Evolutionary conservation across 495 filamentous ascomycete genomes (phyloP).

Genomic region (Sabuloglossum arenarium): DNA sequence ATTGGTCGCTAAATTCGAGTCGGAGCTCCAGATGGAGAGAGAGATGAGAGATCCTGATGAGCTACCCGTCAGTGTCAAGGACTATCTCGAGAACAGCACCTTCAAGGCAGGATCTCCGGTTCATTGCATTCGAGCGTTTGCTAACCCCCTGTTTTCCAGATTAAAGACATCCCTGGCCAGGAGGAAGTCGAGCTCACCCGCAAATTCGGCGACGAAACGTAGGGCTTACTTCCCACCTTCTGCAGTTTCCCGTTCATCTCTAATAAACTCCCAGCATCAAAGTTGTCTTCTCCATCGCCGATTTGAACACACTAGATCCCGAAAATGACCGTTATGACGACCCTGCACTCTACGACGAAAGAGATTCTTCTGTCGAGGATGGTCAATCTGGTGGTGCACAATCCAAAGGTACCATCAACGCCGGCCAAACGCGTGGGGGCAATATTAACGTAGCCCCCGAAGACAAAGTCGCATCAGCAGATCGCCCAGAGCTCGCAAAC

Average conservation of each 20-base stretch:
- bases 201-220: slow-evolving; percentile 77
- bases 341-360: slow-evolving; percentile 26
- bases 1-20: slow-evolving; percentile 45
- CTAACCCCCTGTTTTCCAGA: slow-evolving; percentile 19
- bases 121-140: not conserved
- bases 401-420: slow-evolving; percentile 31
- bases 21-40: slow-evolving; percentile 48
- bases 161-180: slow-evolving; percentile 58
- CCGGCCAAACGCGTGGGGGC: slow-evolving; percentile 24
- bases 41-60: slow-evolving; percentile 33
- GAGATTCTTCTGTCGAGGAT: slow-evolving; percentile 15
- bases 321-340: slow-evolving; percentile 31
- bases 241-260: not conserved
- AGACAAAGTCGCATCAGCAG: slow-evolving; percentile 34
- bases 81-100: slow-evolving; percentile 48
- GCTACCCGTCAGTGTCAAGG: slow-evolving; percentile 39
- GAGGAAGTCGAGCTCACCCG: slow-evolving; percentile 74
- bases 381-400: slow-evolving; percentile 30
- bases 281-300: slow-evolving; percentile 81
- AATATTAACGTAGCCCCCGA: slow-evolving; percentile 34
- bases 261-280: slow-evolving; percentile 41
- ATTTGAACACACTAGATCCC: slow-evolving; percentile 54
- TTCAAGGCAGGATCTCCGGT: slow-evolving; percentile 24
- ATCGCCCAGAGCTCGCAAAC: slow-evolving; percentile 29
- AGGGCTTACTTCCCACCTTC: slow-evolving; percentile 11